These are phyloP conservation scores for Talaromyces sp. DNA, from an alignment of 2,329 filamentous ascomycete genomes.

Conservation along the genomic window DNA sequence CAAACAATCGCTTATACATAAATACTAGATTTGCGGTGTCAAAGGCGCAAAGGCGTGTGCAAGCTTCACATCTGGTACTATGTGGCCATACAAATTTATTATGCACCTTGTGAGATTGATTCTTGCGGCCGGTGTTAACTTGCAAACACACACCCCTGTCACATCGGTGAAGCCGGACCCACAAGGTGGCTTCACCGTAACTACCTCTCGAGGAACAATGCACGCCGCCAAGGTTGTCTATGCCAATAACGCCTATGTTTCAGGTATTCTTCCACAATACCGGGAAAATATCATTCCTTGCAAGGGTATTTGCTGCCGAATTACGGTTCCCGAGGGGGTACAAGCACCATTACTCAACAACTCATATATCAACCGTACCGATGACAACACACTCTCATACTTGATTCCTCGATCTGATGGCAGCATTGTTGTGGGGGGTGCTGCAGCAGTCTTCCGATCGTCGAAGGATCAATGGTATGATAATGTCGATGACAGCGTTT, in stretches of 20 bases:
- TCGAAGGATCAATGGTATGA: slow-evolving; percentile 48
- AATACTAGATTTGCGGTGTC: slow-evolving; percentile 43
- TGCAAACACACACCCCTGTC: slow-evolving; percentile 58
- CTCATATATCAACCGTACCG: slow-evolving; percentile 60
- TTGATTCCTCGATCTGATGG: slow-evolving; percentile 62
- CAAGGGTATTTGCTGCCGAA: slow-evolving; percentile 58
- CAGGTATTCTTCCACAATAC: slow-evolving; percentile 71
- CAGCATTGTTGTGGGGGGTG: slow-evolving; percentile 66
- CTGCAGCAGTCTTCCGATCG: slow-evolving; percentile 48
- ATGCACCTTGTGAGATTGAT: slow-evolving; percentile 67
- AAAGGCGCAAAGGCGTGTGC: slow-evolving; percentile 44
- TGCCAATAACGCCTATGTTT: slow-evolving; percentile 84
- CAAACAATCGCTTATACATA: background rate
- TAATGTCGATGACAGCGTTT: slow-evolving; percentile 50
- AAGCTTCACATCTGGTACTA: slow-evolving; percentile 38
- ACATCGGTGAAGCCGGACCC: slow-evolving; percentile 26
- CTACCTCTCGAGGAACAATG: slow-evolving; percentile 66
- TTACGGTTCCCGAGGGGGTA: slow-evolving; percentile 31
- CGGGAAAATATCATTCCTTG: slow-evolving; percentile 75
- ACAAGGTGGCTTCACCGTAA: slow-evolving; percentile 60
- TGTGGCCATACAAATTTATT: slow-evolving; percentile 78
- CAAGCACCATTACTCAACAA: slow-evolving; percentile 40
- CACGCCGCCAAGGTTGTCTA: slow-evolving; percentile 68
- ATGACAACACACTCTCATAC: slow-evolving; percentile 53
- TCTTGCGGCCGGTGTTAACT: slow-evolving; percentile 49